Base-by-base conservation (phyloP, 129 eudicot species). In the Cynara cardunculus region DNA sequence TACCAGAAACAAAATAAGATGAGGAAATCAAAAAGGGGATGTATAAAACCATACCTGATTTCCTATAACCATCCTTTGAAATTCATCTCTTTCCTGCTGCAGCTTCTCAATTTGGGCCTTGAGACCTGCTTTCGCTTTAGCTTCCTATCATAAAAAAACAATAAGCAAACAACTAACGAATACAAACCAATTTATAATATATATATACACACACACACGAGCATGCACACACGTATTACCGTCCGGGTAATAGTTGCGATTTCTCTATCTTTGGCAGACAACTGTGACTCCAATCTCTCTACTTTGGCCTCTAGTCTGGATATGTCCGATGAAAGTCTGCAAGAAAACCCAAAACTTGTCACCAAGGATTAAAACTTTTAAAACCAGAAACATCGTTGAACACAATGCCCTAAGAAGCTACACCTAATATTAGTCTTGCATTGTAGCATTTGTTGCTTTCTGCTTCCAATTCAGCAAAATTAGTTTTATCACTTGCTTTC, bases 281-380 rank as follows among this genome's bases (percentile, higher is more conserved):
- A 59, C 73, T 84, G 97, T 0, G 94, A 75, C 77, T 94, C 98
- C 82, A 94, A 87, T 83, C 98, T 91, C 90, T 92, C 97, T 53
- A 89, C 89, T 84, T 92, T 94, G 69, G 94, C 92, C 84, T 94
- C 98, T 69, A 94, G 84, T 77, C 98, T 92, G 81, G 98, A 92
- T 73, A 94, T 88, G 85, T 94, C 98, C n/a, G 98, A 94, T 25
- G 86, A 62, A 64, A 93, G 88, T 37, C 96, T 90, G 78, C 31
- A 73, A 70, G 27, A 71, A n/a, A 86, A 14, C 61, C 14, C 66
- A 71, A 61, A 81, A 27, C 5, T 34, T 18, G 21, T 46, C 34
- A 44, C 77, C 34, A 21, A 7, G n/a, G 2, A n/a, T 67, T 25
- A 78, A 34, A 53, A 12, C 0, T 21, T 26, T 59, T 18, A 2